Evolutionary conservation across 495 filamentous ascomycete species (phyloP).

Genomic region (Penicillium malachiteum): DNA sequence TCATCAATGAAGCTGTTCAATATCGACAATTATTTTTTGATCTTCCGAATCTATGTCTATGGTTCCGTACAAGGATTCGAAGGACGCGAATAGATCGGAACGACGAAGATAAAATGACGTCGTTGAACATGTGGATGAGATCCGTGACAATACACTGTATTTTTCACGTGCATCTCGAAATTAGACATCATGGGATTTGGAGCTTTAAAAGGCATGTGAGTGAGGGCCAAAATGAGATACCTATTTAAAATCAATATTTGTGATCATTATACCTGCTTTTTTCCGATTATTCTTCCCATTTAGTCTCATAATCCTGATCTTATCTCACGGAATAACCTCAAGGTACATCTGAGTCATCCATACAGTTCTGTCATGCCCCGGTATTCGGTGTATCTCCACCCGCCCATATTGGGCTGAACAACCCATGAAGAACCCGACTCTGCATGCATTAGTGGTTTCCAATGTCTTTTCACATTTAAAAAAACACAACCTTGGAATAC

Average conservation of each 20-base stretch:
- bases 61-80: neutral
- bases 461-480: neutral
- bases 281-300: too few species aligned
- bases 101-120: constrained; percentile 29
- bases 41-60: neutral
- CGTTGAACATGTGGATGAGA: constrained; percentile 23
- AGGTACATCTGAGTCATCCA: constrained; percentile 20
- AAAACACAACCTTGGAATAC: neutral
- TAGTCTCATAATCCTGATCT: neutral
- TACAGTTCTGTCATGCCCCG: constrained; percentile 28
- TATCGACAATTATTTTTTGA: neutral
- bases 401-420: neutral
- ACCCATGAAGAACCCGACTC: constrained; percentile 2
- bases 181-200: neutral
- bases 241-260: neutral
- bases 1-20: constrained; percentile 1
- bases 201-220: neutral
- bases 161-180: constrained; percentile 24
- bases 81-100: constrained; percentile 12
- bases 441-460: neutral
- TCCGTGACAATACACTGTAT: constrained; percentile 29
- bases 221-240: neutral
- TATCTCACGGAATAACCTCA: neutral
- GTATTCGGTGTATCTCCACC: constrained; percentile 29
- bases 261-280: neutral